Base-by-base conservation (phyloP, 2,329 filamentous ascomycete species). In the Xylaria sp. region DNA sequence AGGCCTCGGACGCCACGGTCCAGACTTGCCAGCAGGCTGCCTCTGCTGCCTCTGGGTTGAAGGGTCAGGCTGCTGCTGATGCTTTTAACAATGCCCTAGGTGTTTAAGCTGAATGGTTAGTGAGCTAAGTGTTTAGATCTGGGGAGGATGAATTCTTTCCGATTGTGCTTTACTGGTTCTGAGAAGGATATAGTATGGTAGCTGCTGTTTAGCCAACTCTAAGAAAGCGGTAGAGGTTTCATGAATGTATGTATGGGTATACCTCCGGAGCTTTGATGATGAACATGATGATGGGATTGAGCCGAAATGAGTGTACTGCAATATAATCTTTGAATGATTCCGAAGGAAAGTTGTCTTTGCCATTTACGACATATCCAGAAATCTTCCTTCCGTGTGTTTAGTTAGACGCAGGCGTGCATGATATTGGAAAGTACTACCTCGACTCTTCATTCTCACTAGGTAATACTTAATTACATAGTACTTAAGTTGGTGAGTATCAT, bases 81-180 rank as follows among this genome's bases (percentile, higher is more conserved):
- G 80, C 80, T 9, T 82, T 82, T 66, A 82, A 82, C 76, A 74
- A 76, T 15, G 80, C 78, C n/a, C 74, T 82, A 28, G 81, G 80
- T 32, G 79, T 78, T 41, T 79, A 48, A 20, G 6, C 44, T 48
- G 41, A 41, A 18, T 3, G 2, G 8, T 37, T 50, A 9, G 1
- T 48, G 46, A 12, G 9, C 12, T 5, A n/a, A 2, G 13, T 15
- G 25, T 46, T 7, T 8, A 44, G 34, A n/a, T 54, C 32, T 15
- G 32, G 18, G 4, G 39, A 48, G 57, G 28, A 23, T 13, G 8
- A 6, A n/a, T 20, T 2, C 20, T 20, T 57, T 48, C 23, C 23
- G 13, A 25, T 39, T 5, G 41, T 37, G 18, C 9, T 50, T 54
- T 52, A 44, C 15, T 3, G 15, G 23, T 6, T 18, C 13, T 34